Evolutionary conservation across 371 early-diverging fungal species (phyloP).

Genomic region (Mucor plumbeus): DNA sequence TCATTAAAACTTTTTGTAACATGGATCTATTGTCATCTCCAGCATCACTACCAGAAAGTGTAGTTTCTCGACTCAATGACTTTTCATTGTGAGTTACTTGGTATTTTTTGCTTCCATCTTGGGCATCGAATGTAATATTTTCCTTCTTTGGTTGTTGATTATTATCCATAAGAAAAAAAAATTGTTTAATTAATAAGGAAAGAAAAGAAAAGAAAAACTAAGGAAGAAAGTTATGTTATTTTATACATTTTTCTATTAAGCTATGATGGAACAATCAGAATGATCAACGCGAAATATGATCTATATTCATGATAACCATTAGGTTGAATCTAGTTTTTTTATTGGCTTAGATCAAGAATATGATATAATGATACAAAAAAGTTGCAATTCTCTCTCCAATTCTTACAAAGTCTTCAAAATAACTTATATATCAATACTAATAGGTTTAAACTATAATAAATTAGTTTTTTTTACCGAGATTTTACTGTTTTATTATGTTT

Average conservation of each 20-base stretch:
- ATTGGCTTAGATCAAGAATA: not conserved
- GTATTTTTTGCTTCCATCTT: not conserved
- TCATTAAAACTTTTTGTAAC: conserved; percentile 12
- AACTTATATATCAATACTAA: too few species aligned
- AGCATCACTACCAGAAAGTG: not conserved
- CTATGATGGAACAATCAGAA: not conserved
- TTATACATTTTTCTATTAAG: not conserved
- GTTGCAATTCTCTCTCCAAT: not conserved
- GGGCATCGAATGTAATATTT: conserved; percentile 7
- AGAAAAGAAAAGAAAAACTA: not conserved
- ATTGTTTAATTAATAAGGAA: not conserved
- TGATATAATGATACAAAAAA: not conserved
- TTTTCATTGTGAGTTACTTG: conserved; percentile 13
- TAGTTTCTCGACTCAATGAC: not conserved
- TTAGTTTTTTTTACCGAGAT: too few species aligned
- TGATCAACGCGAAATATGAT: not conserved
- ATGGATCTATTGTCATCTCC: conserved; percentile 14
- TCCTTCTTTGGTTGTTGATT: conserved; percentile 4
- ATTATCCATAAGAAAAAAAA: not conserved
- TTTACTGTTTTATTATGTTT: not conserved
- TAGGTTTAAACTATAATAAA: too few species aligned
- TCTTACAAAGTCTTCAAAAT: not conserved
- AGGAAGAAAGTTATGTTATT: not conserved
- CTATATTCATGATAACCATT: not conserved
- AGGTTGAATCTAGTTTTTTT: not conserved